These are phyloP conservation scores for Pseudogymnoascus sp. DNA, from an alignment of 2,329 filamentous ascomycete species.

Conservation along the genomic window DNA sequence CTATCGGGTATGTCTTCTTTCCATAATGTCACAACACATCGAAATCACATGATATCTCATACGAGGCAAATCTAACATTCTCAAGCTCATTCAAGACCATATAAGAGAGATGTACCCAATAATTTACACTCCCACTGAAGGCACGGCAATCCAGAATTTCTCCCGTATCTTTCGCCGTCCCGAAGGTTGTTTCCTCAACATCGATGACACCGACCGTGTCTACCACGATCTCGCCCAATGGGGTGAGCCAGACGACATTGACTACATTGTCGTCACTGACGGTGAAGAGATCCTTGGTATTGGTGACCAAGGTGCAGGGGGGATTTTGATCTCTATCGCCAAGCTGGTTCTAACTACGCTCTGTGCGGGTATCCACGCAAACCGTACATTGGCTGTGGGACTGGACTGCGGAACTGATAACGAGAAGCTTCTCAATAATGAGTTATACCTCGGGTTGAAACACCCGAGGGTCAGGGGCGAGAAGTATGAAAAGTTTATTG, in stretches of 20 bases:
- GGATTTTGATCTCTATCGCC: constrained; percentile 73
- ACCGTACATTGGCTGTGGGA: constrained; percentile 68
- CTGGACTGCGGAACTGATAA: constrained; percentile 85
- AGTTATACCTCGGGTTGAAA: constrained; percentile 69
- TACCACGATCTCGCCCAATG: constrained; percentile 59
- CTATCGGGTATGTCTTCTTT: constrained; percentile 47
- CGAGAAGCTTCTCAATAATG: constrained; percentile 61
- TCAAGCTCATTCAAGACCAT: constrained; percentile 63
- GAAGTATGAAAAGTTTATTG: constrained; percentile 68
- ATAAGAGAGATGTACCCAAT: constrained; percentile 81
- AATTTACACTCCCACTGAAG: constrained; percentile 88
- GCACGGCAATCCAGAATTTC: constrained; percentile 79
- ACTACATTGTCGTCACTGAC: constrained; percentile 76
- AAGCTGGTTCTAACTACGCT: constrained; percentile 76
- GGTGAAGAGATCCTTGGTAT: constrained; percentile 74
- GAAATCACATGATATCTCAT: neutral
- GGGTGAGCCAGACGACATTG: constrained; percentile 64
- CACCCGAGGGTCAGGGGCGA: constrained; percentile 59
- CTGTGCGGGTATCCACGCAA: constrained; percentile 79
- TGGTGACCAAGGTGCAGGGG: constrained; percentile 80
- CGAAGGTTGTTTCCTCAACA: constrained; percentile 73
- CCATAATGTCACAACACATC: neutral
- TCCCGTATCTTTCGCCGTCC: constrained; percentile 68
- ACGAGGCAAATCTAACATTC: constrained; percentile 8
- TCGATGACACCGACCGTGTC: constrained; percentile 58